These are phyloP conservation scores for Acacia melanoxylon DNA, from an alignment of 306 rosid genomes.

Conservation along the genomic window DNA sequence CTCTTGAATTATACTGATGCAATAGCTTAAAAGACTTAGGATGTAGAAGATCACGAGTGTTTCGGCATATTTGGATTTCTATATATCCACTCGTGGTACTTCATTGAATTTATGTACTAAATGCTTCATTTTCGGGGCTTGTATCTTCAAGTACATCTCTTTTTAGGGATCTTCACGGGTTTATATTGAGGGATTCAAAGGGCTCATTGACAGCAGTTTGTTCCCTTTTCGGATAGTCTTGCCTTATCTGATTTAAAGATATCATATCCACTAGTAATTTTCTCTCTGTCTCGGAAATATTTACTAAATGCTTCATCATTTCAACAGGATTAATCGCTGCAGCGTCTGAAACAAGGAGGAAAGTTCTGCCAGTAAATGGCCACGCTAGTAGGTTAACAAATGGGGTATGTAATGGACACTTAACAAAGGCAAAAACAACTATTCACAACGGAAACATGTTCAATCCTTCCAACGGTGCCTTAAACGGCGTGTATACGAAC, in stretches of 20 bases:
- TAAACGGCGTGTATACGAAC: constrained; percentile 61
- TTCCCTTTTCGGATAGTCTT: background rate
- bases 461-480: constrained; percentile 57
- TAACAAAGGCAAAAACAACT: constrained; percentile 41
- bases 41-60: background rate
- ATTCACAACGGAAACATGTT: constrained; percentile 54
- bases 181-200: background rate
- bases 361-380: constrained; percentile 35
- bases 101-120: background rate
- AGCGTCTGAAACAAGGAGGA: constrained; percentile 48
- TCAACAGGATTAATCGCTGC: constrained; percentile 73
- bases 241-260: background rate
- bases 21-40: background rate
- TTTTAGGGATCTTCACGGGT: background rate
- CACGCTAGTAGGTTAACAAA: constrained; percentile 33
- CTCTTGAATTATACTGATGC: background rate
- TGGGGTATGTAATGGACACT: constrained; percentile 53
- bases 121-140: background rate
- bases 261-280: background rate
- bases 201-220: background rate
- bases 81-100: too few species aligned
- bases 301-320: background rate
- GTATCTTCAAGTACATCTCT: background rate
- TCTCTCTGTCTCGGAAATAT: background rate
- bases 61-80: too few species aligned